These are phyloP conservation scores for Kazachstania bromeliacearum DNA, from an alignment of 805 yeast species.

Conservation along the genomic window DNA sequence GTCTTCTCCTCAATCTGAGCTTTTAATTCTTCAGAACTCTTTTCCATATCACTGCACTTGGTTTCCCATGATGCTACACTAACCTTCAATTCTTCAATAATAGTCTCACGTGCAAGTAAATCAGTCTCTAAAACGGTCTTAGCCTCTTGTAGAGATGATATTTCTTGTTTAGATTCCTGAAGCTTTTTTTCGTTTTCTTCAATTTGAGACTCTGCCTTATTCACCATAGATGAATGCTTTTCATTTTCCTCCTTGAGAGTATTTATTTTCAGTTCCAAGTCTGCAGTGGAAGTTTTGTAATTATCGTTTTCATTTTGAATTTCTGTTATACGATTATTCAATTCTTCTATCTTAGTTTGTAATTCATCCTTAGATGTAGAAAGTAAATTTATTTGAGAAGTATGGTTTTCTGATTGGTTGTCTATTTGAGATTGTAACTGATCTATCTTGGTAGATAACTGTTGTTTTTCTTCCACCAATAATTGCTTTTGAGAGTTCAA, in stretches of 20 bases:
- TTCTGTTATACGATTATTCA: conserved; percentile 1
- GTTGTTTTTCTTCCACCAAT: conserved; percentile 6
- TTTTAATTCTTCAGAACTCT: too few relatives aligned
- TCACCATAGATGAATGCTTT: background rate
- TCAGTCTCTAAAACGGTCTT: background rate
- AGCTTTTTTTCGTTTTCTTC: background rate
- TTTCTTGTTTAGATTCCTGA: background rate
- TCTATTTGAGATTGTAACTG: conserved; percentile 5
- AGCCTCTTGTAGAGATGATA: background rate
- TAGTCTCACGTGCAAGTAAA: background rate
- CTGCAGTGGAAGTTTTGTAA: background rate
- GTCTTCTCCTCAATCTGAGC: background rate
- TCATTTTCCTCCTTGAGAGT: conserved; percentile 1
- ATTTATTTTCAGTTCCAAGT: conserved; percentile 1
- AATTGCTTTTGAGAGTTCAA: conserved; percentile 6
- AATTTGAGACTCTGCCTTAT: conserved; percentile 1
- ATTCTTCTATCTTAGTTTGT: conserved; percentile 1
- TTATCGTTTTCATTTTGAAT: conserved; percentile 1
- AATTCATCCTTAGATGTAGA: conserved; percentile 1
- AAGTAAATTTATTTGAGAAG: background rate
- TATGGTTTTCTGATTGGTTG: background rate
- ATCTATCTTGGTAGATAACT: conserved; percentile 1
- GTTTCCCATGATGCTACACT: conserved; percentile 1
- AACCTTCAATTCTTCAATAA: background rate
- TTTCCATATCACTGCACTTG: background rate